Conservation (phyloP, 805 yeast species). For the Candida hungchunana region DNA sequence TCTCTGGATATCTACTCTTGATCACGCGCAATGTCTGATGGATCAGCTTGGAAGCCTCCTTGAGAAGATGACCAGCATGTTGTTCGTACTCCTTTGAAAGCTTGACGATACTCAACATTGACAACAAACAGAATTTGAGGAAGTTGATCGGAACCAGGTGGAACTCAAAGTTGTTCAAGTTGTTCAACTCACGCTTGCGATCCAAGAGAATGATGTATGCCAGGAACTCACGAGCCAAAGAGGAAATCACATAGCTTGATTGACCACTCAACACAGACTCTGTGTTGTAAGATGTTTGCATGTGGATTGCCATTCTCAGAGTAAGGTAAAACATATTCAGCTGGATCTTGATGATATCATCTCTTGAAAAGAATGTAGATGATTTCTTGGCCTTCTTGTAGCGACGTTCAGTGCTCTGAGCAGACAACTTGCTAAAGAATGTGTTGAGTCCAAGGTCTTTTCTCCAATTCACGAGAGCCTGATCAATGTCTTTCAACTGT, state of each 20-base stretch:
- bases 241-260: conserved; percentile 14
- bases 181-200: conserved; percentile 19
- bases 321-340: conserved; percentile 23
- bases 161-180: conserved; percentile 26
- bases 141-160: conserved; percentile 27
- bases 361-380: conserved; percentile 11
- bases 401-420: conserved; percentile 10
- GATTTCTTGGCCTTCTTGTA: conserved; percentile 16
- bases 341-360: conserved; percentile 23
- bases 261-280: conserved; percentile 9
- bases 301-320: conserved; percentile 10
- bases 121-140: conserved; percentile 21
- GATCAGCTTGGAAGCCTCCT: conserved; percentile 16
- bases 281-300: conserved; percentile 7
- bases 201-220: conserved; percentile 18
- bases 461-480: conserved; percentile 15
- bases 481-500: conserved; percentile 21
- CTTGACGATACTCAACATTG: conserved; percentile 18
- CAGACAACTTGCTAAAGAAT: conserved; percentile 13
- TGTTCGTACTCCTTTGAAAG: conserved; percentile 9
- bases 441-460: conserved; percentile 13
- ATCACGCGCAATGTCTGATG: conserved; percentile 16
- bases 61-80: conserved; percentile 8
- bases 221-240: conserved; percentile 14
- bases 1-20: conserved; percentile 26